These are phyloP conservation scores for Xylaria curta DNA, from an alignment of 495 filamentous ascomycete genomes.

Conservation along the genomic window DNA sequence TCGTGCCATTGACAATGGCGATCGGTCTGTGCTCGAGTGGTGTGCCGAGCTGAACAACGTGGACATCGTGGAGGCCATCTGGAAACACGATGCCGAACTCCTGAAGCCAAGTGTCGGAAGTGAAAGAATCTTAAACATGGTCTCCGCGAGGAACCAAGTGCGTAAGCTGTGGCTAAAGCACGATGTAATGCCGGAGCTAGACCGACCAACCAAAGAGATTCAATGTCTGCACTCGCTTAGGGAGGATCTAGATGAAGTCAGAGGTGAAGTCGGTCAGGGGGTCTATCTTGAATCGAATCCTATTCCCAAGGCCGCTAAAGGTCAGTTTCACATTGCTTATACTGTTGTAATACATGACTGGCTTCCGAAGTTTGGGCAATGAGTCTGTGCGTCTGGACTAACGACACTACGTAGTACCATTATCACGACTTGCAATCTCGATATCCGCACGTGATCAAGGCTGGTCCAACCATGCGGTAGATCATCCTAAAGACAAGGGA, in stretches of 20 bases:
- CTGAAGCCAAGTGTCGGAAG: not conserved
- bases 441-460: conserved; percentile 5
- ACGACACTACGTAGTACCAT: not conserved
- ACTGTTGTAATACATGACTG: too few relatives aligned
- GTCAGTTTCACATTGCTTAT: not conserved
- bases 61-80: conserved; percentile 7
- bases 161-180: conserved; percentile 4
- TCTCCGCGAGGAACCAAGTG: conserved; percentile 7
- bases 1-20: not conserved
- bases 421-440: not conserved
- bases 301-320: not conserved
- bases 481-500: not conserved
- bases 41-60: conserved; percentile 11
- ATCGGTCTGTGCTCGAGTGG: conserved; percentile 9
- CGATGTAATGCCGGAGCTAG: not conserved
- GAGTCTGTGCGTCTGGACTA: not conserved
- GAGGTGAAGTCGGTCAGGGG: not conserved
- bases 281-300: conserved; percentile 6
- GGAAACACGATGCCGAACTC: not conserved
- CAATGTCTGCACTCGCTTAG: conserved; percentile 6
- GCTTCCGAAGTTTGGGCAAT: not conserved
- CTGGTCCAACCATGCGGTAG: not conserved
- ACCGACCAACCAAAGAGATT: not conserved
- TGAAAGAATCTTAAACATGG: not conserved
- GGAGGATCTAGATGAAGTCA: not conserved